Percentiles rank a stretch among this genome's conserved stretches.
These are phyloP conservation scores for Saccharomyces hybrid DNA, from an alignment of 1,139 yeast species.

Conservation along the genomic window DNA sequence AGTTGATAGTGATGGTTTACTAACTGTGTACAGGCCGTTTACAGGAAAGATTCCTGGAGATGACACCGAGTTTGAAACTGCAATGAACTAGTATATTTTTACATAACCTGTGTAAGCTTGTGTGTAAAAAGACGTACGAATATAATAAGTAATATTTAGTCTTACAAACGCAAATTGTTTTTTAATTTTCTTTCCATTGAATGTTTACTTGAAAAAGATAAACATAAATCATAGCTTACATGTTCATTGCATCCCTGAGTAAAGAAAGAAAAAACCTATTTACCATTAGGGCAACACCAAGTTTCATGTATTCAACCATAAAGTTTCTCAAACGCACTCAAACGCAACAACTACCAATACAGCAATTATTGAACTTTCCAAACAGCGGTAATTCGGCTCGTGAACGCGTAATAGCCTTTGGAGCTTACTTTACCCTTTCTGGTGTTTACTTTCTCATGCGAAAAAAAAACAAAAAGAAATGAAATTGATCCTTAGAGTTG, in stretches of 20 bases:
- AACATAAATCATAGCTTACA: neutral
- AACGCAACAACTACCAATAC: too few relatives aligned
- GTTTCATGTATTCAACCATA: too few relatives aligned
- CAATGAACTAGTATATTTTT: neutral
- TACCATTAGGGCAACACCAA: too few relatives aligned
- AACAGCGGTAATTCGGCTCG: neutral
- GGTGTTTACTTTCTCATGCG: neutral
- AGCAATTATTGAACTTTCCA: too few relatives aligned
- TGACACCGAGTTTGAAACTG: slow-evolving; percentile 2
- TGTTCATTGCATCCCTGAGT: too few relatives aligned
- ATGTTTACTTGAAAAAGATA: neutral
- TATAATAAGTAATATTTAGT: neutral
- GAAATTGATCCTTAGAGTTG: neutral
- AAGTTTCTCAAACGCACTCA: too few relatives aligned
- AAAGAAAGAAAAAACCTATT: too few relatives aligned
- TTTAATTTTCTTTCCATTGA: neutral
- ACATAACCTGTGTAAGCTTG: neutral
- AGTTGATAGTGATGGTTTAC: slow-evolving; percentile 26
- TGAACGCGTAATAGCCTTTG: too few relatives aligned
- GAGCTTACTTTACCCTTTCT: neutral
- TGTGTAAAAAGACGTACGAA: neutral
- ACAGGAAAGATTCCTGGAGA: slow-evolving; percentile 20
- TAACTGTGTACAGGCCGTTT: slow-evolving; percentile 29
- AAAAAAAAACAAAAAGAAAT: neutral
- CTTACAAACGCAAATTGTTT: neutral